These are phyloP conservation scores for Dothidotthia symphoricarpi DNA, from an alignment of 2,329 filamentous ascomycete genomes.

Conservation along the genomic window DNA sequence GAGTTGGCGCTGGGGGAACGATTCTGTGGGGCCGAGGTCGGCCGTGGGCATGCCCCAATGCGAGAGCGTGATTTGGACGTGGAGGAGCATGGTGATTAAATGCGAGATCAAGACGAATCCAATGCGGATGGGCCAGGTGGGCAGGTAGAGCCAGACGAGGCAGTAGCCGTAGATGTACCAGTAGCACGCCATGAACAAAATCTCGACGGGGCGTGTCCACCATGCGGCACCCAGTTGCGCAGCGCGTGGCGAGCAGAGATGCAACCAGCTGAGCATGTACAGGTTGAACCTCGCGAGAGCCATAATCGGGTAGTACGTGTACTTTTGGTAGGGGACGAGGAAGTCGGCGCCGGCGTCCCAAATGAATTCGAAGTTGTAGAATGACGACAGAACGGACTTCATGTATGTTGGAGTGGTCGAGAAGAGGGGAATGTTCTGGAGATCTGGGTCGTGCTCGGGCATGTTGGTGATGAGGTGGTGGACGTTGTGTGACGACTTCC, in stretches of 20 bases:
- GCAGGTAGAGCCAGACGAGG: conserved; percentile 71
- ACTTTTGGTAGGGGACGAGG: conserved; percentile 71
- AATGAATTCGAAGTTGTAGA: conserved; percentile 76
- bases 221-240: conserved; percentile 73
- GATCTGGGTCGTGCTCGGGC: conserved; percentile 48
- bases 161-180: conserved; percentile 85
- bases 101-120: conserved; percentile 78
- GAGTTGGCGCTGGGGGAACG: conserved; percentile 86
- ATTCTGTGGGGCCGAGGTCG: conserved; percentile 79
- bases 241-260: conserved; percentile 67
- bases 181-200: conserved; percentile 74
- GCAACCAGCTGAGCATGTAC: conserved; percentile 77
- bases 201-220: conserved; percentile 82
- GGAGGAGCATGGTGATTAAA: conserved; percentile 74
- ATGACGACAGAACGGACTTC: conserved; percentile 69
- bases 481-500: conserved; percentile 68
- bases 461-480: conserved; percentile 67
- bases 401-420: conserved; percentile 82
- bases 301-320: conserved; percentile 80
- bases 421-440: conserved; percentile 75
- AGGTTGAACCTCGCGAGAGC: conserved; percentile 83
- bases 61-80: conserved; percentile 86
- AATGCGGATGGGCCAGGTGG: conserved; percentile 66
- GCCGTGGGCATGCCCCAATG: conserved; percentile 93
- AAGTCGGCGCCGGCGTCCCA: conserved; percentile 74